Percentiles rank a stretch among this genome's conserved stretches.
Conservation (phyloP, 176 grass and related monocot species). For the Cenchrus purpureus region DNA sequence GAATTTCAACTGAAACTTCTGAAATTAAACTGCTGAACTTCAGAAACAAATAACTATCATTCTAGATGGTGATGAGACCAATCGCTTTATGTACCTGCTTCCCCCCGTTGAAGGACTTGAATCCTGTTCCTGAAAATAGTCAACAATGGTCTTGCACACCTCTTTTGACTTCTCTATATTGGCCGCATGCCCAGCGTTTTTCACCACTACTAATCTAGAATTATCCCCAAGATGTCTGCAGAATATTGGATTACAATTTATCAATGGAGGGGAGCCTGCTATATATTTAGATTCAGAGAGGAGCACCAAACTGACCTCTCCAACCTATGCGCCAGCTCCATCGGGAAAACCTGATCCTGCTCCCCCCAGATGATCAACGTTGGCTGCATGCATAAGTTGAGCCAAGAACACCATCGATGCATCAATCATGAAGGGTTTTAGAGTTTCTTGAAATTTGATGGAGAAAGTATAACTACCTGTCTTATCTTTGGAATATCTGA, state of each 20-base stretch:
- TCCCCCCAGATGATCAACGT: conserved; percentile 89
- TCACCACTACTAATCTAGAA: conserved; percentile 68
- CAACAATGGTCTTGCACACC: conserved; percentile 59
- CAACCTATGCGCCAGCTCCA: conserved; percentile 86
- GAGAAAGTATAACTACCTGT: conserved; percentile 58
- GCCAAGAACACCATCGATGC: not conserved
- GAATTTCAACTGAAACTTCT: not conserved
- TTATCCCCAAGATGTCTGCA: conserved; percentile 70
- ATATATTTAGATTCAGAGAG: not conserved
- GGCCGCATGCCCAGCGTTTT: conserved; percentile 80
- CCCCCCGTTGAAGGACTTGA: not conserved
- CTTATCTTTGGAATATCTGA: conserved; percentile 73
- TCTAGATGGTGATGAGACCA: not conserved
- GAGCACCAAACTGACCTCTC: conserved; percentile 53
- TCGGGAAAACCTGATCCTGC: conserved; percentile 81
- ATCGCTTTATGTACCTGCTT: conserved; percentile 23
- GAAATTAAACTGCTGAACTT: not conserved
- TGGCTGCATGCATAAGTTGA: conserved; percentile 50
- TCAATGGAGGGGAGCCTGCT: not conserved
- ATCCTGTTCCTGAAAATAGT: conserved; percentile 42
- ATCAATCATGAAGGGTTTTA: not conserved
- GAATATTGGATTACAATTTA: conserved; percentile 6
- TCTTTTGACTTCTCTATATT: conserved; percentile 82
- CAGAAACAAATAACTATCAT: not conserved
- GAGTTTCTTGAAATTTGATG: not conserved